phyloP scores from a whole-genome alignment of 306 rosid genomes.

The Quercus engelmannii region DNA sequence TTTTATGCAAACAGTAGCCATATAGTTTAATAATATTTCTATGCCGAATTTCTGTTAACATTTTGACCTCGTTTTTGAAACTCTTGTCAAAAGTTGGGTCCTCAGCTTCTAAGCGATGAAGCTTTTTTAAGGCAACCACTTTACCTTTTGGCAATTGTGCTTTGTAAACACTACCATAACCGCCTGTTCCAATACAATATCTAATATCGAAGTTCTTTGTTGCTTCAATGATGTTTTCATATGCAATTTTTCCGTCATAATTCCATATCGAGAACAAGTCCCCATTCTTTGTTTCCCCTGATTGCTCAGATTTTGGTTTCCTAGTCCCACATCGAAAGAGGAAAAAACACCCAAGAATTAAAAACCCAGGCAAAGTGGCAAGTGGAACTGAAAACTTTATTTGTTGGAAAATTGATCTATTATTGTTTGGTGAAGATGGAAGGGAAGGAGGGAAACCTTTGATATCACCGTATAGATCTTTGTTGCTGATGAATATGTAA shows the following conservation, averaged over 20 bases:
- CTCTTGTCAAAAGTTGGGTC: background rate
- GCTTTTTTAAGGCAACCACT: conserved; percentile 23
- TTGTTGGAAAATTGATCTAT: background rate
- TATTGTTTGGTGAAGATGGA: background rate
- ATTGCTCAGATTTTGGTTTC: background rate
- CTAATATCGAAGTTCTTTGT: background rate
- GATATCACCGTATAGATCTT: background rate
- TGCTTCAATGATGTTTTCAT: background rate
- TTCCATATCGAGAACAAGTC: background rate
- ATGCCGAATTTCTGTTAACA: background rate
- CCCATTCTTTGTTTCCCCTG: background rate
- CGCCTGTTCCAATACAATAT: conserved; percentile 10
- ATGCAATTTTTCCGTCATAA: background rate
- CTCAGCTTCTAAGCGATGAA: background rate
- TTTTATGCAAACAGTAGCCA: conserved; percentile 16
- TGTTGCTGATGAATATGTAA: background rate
- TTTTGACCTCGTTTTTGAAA: conserved; percentile 5
- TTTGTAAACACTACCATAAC: background rate
- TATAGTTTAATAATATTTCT: conserved; percentile 13
- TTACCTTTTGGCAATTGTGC: conserved; percentile 4
- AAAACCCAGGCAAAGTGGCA: background rate
- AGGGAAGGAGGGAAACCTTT: background rate
- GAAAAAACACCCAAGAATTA: background rate
- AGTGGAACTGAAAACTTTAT: background rate
- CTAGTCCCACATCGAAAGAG: fast-evolving